Evolutionary conservation across 345 rosid genomes (phyloP).

Genomic region (Eucalyptus sp.): DNA sequence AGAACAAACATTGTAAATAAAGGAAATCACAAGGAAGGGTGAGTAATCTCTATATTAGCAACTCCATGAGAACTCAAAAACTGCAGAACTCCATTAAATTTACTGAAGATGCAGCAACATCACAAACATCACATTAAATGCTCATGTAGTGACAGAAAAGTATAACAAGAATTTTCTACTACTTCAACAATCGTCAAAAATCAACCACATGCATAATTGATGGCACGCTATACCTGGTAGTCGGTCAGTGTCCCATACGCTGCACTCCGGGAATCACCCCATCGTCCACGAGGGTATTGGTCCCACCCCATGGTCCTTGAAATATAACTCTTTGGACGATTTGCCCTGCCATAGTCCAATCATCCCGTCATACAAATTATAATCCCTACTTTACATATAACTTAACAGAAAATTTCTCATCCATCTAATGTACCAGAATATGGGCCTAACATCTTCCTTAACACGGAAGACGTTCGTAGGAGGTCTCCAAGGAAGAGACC

Average conservation of each 20-base stretch:
- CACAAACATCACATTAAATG: neutral
- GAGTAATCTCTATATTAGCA: neutral
- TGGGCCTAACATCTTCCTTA: slow-evolving; percentile 93
- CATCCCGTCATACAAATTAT: neutral
- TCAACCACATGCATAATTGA: neutral
- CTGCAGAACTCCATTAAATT: neutral
- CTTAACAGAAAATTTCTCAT: neutral
- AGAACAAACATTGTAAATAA: neutral
- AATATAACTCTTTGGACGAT: slow-evolving; percentile 97
- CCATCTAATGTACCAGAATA: slow-evolving; percentile 59
- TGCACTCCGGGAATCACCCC: slow-evolving; percentile 90
- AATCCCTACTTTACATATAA: neutral
- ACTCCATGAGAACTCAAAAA: neutral
- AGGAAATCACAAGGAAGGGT: neutral
- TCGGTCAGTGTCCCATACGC: slow-evolving; percentile 80
- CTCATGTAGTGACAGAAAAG: neutral
- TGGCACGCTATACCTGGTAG: slow-evolving; percentile 47
- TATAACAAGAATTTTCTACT: neutral
- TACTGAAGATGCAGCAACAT: neutral
- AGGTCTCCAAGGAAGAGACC: slow-evolving; percentile 88
- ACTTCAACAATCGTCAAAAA: neutral
- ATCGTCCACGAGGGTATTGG: slow-evolving; percentile 78
- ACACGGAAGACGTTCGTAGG: slow-evolving; percentile 85
- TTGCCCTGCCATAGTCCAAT: slow-evolving; percentile 53
- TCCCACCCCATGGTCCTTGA: slow-evolving; percentile 91